phyloP scores from a whole-genome alignment of 192 early-diverging fungal species.

The Gigaspora rosea region DNA sequence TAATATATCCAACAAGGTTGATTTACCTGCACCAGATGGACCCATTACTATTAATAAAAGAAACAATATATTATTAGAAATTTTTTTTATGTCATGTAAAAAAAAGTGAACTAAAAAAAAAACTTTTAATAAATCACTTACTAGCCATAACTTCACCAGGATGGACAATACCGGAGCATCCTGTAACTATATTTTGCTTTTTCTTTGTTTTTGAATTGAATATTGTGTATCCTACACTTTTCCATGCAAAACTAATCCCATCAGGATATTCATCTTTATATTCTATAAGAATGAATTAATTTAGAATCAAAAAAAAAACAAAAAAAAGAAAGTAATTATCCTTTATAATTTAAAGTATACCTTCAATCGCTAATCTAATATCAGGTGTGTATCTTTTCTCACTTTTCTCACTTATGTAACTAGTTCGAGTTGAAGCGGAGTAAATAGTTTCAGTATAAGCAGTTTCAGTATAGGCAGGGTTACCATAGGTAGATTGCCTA shows the following conservation, averaged over 20 bases:
- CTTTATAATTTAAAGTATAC: no score
- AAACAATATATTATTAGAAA: neutral
- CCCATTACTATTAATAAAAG: constrained; percentile 85
- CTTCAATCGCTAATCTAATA: no score
- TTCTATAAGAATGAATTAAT: no score
- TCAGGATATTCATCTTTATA: no score
- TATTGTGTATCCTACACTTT: constrained; percentile 2
- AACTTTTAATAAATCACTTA: neutral
- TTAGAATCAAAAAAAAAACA: no score
- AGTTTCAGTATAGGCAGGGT: no score
- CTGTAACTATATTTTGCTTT: constrained; percentile 4
- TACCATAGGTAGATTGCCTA: no score
- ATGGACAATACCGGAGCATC: constrained; percentile 1
- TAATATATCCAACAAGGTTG: constrained; percentile 81
- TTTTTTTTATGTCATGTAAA: neutral
- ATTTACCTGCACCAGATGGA: constrained; percentile 89
- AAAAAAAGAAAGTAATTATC: no score
- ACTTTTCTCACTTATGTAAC: no score
- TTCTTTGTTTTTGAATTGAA: constrained; percentile 17
- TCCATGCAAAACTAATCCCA: constrained; percentile 3
- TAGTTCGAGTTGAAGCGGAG: no score
- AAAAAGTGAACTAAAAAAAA: neutral
- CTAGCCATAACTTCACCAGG: constrained; percentile 30
- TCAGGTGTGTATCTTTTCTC: no score
- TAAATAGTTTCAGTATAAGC: no score